phyloP scores from a whole-genome alignment of 768 basidiomycete species.

The Naganishia antarctica region DNA sequence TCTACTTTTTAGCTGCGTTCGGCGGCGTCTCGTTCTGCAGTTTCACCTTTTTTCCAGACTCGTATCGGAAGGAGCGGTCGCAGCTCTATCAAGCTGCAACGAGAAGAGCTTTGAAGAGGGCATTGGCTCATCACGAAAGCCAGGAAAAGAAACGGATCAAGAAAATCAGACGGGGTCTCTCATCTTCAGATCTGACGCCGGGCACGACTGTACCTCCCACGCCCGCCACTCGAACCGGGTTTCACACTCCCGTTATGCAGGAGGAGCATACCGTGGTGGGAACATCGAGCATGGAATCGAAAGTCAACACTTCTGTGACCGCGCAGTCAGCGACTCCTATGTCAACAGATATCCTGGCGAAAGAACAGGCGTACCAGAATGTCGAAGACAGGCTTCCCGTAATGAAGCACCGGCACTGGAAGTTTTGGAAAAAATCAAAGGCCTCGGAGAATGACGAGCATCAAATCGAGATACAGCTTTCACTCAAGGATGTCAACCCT shows the following conservation, averaged over 20 bases:
- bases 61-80: conserved; percentile 76
- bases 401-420: conserved; percentile 16
- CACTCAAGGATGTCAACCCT: conserved; percentile 70
- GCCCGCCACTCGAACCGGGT: not conserved
- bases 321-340: not conserved
- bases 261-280: conserved; percentile 3
- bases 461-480: conserved; percentile 54
- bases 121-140: conserved; percentile 34
- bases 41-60: conserved; percentile 72
- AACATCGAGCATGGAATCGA: not conserved
- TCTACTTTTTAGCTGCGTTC: conserved; percentile 73
- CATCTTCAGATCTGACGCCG: conserved; percentile 36
- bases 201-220: conserved; percentile 31
- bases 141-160: conserved; percentile 36
- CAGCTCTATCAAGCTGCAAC: conserved; percentile 69
- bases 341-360: not conserved
- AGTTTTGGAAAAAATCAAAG: conserved; percentile 28
- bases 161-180: conserved; percentile 34
- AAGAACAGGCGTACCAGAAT: not conserved
- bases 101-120: conserved; percentile 50
- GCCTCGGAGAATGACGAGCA: conserved; percentile 27
- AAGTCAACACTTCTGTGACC: not conserved
- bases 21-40: conserved; percentile 57
- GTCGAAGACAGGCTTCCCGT: conserved; percentile 2
- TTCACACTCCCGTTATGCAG: not conserved